Evolutionary conservation across 83 land plant species (phyloP).

Genomic region (Thuja plicata): DNA sequence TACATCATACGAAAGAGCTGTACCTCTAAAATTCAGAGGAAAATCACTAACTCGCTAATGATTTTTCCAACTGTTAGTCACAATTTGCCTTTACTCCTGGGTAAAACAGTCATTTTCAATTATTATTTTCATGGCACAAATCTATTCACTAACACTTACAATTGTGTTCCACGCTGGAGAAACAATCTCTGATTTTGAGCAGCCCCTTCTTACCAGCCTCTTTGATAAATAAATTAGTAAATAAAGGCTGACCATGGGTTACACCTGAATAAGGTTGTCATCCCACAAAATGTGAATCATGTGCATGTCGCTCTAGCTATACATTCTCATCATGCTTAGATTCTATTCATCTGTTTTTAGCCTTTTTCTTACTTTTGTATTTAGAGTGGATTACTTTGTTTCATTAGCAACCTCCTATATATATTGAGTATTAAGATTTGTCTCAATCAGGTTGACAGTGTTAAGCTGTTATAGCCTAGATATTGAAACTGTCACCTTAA

Average conservation of each 20-base stretch:
- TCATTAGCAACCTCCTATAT: not conserved
- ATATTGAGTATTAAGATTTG: not conserved
- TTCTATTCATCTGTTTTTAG: not conserved
- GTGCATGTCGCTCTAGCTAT: not conserved
- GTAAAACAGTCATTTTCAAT: no score
- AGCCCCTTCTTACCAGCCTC: not conserved
- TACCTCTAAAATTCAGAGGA: no score
- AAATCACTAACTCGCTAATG: no score
- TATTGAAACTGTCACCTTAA: not conserved
- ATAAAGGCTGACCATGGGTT: not conserved
- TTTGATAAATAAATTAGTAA: not conserved
- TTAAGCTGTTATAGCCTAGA: not conserved
- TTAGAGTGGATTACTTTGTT: not conserved
- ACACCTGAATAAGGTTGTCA: not conserved
- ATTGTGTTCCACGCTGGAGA: no score
- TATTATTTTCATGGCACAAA: no score
- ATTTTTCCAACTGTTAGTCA: no score
- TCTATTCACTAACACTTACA: no score
- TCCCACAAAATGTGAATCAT: not conserved
- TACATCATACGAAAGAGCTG: no score
- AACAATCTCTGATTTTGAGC: no score
- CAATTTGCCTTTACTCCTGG: no score
- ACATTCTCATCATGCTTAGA: not conserved
- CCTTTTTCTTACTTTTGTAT: not conserved
- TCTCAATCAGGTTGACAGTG: not conserved